These are phyloP conservation scores for Fusarium sp. DNA, from an alignment of 2,329 filamentous ascomycete genomes.

Conservation along the genomic window DNA sequence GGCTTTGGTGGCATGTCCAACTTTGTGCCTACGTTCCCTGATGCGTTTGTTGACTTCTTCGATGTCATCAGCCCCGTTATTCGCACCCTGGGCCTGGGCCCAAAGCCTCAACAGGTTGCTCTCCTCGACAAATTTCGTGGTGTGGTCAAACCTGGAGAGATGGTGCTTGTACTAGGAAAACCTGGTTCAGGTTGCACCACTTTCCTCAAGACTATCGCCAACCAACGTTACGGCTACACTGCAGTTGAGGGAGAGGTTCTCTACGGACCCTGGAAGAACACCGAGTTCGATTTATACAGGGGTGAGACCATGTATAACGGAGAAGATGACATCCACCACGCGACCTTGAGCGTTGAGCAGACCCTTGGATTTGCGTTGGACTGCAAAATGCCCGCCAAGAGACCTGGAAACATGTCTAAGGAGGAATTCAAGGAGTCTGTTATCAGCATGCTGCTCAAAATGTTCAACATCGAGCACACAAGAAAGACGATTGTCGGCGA, in stretches of 20 bases:
- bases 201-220: conserved; percentile 75
- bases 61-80: conserved; percentile 76
- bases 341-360: conserved; percentile 87
- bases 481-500: conserved; percentile 87
- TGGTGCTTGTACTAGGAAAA: conserved; percentile 84
- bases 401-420: conserved; percentile 78
- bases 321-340: conserved; percentile 85
- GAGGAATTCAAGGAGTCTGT: conserved; percentile 81
- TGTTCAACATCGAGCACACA: conserved; percentile 95
- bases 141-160: conserved; percentile 82
- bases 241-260: conserved; percentile 73
- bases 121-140: conserved; percentile 79
- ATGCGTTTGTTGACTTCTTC: conserved; percentile 81
- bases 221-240: conserved; percentile 70
- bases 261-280: conserved; percentile 78
- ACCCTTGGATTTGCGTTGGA: conserved; percentile 88
- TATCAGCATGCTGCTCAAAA: conserved; percentile 79
- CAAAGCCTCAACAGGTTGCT: conserved; percentile 76
- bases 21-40: conserved; percentile 79
- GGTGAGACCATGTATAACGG: conserved; percentile 86
- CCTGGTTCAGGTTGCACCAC: conserved; percentile 80
- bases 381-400: conserved; percentile 84
- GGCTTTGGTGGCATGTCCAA: conserved; percentile 81
- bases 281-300: conserved; percentile 79
- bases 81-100: conserved; percentile 71